These are phyloP conservation scores for Crithidia fasciculata DNA, from an alignment of 208 protist species.

Conservation along the genomic window DNA sequence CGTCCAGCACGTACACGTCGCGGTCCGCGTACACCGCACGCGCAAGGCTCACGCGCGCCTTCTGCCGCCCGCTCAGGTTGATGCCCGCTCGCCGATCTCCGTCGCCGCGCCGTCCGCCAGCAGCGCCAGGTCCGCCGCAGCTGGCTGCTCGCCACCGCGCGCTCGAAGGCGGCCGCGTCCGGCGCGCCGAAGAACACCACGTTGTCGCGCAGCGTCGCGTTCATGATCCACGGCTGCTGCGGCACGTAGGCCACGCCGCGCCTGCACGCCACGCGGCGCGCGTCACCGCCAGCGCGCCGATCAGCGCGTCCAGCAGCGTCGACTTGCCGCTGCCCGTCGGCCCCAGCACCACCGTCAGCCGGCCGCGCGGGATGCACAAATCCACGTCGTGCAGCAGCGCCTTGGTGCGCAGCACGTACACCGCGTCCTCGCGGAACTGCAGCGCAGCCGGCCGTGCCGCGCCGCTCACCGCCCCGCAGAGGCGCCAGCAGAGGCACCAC, in stretches of 20 bases:
- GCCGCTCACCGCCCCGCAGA: background rate
- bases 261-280: constrained; percentile 21
- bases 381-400: constrained; percentile 43
- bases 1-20: constrained; percentile 89
- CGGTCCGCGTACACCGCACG: constrained; percentile 77
- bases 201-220: constrained; percentile 90
- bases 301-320: constrained; percentile 45
- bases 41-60: constrained; percentile 68
- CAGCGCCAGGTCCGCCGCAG: constrained; percentile 84
- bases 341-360: background rate
- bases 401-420: background rate
- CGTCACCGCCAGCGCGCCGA: constrained; percentile 45
- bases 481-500: background rate
- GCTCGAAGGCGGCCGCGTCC: constrained; percentile 52
- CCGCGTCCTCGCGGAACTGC: background rate
- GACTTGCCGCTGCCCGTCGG: constrained; percentile 58
- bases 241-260: constrained; percentile 79
- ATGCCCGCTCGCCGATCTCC: constrained; percentile 74
- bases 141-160: constrained; percentile 59
- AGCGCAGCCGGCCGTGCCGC: background rate
- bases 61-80: no score
- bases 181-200: constrained; percentile 83
- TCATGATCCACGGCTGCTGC: constrained; percentile 92
- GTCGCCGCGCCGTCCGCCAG: constrained; percentile 79
- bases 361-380: constrained; percentile 37